Evolutionary conservation across 768 basidiomycete species (phyloP).

Genomic region (Udeniomyces megalosporus): DNA sequence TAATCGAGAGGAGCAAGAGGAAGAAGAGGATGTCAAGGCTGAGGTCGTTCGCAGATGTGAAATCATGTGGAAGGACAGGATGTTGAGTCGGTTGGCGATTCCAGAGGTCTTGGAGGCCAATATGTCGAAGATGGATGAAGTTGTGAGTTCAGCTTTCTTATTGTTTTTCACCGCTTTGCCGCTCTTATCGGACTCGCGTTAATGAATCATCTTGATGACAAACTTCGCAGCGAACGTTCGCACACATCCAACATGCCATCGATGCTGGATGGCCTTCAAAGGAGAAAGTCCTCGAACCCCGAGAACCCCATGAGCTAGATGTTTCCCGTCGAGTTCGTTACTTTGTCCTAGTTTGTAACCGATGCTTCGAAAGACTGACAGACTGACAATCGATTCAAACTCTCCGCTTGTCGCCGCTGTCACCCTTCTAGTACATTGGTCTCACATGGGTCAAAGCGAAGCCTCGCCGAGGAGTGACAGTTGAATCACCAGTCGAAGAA

Average conservation of each 20-base stretch:
- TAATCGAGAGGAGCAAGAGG: too few species aligned
- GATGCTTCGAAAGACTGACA: too few species aligned
- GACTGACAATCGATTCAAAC: too few species aligned
- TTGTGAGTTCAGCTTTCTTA: not conserved
- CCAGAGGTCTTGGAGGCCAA: slow-evolving; percentile 3
- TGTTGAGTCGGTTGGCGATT: slow-evolving; percentile 2
- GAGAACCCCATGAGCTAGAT: not conserved
- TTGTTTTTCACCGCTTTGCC: not conserved
- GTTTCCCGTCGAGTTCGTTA: not conserved
- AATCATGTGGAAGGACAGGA: slow-evolving; percentile 3
- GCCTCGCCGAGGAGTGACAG: not conserved
- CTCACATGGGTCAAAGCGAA: slow-evolving; percentile 5
- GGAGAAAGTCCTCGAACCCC: not conserved
- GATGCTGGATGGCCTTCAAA: slow-evolving; percentile 6
- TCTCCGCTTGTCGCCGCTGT: too few species aligned
- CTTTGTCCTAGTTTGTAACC: too few species aligned
- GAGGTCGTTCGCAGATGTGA: slow-evolving; percentile 2
- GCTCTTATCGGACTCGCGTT: not conserved
- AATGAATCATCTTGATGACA: not conserved
- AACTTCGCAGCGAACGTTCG: not conserved
- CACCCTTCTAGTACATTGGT: slow-evolving; percentile 1
- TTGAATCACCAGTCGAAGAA: not conserved
- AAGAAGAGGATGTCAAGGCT: not conserved
- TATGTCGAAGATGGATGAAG: not conserved
- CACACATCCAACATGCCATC: not conserved